These are phyloP conservation scores for Dendrobium nobile DNA, from an alignment of 106 monocot species.

Conservation along the genomic window DNA sequence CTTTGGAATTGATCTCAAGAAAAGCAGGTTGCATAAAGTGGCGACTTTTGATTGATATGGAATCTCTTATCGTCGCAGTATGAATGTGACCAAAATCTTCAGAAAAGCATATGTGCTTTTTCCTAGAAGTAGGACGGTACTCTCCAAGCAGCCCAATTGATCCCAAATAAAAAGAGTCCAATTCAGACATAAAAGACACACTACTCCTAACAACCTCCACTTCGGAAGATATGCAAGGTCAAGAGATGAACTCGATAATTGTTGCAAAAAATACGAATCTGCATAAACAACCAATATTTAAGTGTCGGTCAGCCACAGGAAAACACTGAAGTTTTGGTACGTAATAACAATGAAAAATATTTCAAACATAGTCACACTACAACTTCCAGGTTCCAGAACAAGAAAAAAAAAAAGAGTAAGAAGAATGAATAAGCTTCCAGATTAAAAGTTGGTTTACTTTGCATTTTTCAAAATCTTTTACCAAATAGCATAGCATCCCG, in stretches of 20 bases:
- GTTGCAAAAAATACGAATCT: neutral
- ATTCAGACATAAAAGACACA: slow-evolving; percentile 26
- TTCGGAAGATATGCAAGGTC: slow-evolving; percentile 6
- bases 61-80: too few species aligned
- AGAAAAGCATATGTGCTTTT: slow-evolving; percentile 7
- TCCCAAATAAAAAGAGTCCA: slow-evolving; percentile 21
- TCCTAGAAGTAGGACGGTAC: slow-evolving; percentile 24
- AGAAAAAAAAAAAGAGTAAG: neutral
- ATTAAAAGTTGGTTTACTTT: neutral
- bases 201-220: slow-evolving; percentile 20
- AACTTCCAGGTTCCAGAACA: neutral
- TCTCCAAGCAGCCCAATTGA: slow-evolving; percentile 30
- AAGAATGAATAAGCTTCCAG: neutral
- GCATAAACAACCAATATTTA: neutral
- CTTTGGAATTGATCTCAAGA: slow-evolving; percentile 1
- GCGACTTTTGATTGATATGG: slow-evolving; percentile 3
- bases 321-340: too few species aligned
- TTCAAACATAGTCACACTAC: too few species aligned
- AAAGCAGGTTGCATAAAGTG: slow-evolving; percentile 15
- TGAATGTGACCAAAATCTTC: slow-evolving; percentile 2
- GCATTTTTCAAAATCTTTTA: neutral
- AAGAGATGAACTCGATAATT: neutral
- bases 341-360: too few species aligned
- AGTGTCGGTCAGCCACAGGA: neutral
- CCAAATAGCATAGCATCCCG: neutral